Conservation (phyloP, 1,139 yeast species). For the Saccharomyces hybrid region DNA sequence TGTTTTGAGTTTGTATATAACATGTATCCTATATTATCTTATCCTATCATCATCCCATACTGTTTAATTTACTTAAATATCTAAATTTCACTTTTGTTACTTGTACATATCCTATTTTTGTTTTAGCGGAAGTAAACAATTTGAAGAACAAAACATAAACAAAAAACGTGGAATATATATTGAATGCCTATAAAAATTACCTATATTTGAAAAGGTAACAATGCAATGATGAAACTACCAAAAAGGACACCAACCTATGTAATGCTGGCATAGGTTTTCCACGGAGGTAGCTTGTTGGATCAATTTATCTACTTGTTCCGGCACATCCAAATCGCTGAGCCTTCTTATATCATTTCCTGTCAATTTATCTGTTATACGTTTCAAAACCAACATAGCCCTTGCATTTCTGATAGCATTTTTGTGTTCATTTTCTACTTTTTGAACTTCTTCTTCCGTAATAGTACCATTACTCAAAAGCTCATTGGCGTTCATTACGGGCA, state of each 20-base stretch:
- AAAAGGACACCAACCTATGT: constrained; percentile 98
- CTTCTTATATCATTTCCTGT: constrained; percentile 90
- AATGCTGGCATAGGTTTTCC: constrained; percentile 92
- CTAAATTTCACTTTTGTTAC: too few relatives aligned
- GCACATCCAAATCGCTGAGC: constrained; percentile 62
- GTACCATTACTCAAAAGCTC: constrained; percentile 67
- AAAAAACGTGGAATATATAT: too few relatives aligned
- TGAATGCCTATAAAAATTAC: too few relatives aligned
- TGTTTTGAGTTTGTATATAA: neutral
- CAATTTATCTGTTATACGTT: constrained; percentile 83
- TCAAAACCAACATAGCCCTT: constrained; percentile 83
- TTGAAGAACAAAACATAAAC: too few relatives aligned
- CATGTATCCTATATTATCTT: neutral
- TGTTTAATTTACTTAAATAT: too few relatives aligned
- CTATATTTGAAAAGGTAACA: too few relatives aligned
- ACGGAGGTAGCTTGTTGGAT: constrained; percentile 96
- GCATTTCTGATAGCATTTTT: constrained; percentile 80
- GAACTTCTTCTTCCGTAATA: constrained; percentile 69
- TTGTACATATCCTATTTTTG: neutral
- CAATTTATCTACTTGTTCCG: constrained; percentile 86
- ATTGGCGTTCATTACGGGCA: constrained; percentile 56
- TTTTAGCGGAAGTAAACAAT: neutral
- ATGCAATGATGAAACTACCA: constrained; percentile 46
- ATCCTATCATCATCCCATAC: neutral
- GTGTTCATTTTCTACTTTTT: constrained; percentile 61